phyloP scores from a whole-genome alignment of 768 basidiomycete genomes.

The Collybia sp. region DNA sequence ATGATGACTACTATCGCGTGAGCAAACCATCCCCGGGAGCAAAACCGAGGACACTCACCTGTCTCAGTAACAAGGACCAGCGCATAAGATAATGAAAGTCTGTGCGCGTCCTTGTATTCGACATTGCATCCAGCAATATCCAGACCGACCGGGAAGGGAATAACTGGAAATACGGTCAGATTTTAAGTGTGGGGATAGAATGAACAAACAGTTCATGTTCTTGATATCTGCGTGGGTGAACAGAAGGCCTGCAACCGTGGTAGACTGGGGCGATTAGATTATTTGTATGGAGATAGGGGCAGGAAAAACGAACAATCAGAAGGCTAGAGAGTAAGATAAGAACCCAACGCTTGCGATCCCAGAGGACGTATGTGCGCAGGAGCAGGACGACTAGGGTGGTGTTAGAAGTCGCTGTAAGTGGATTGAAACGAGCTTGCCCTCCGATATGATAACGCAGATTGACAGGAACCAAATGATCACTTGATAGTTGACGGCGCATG shows the following conservation, averaged over 20 bases:
- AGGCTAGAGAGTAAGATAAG: background rate
- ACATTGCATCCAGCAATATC: background rate
- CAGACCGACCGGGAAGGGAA: background rate
- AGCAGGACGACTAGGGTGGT: conserved; percentile 3
- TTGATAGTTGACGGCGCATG: background rate
- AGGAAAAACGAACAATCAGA: conserved; percentile 1
- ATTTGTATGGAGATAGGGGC: background rate
- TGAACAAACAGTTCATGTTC: background rate
- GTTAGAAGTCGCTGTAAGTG: background rate
- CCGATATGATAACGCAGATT: background rate
- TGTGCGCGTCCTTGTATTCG: background rate
- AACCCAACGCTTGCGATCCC: conserved; percentile 5
- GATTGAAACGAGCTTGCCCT: background rate
- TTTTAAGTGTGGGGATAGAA: background rate
- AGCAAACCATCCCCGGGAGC: background rate
- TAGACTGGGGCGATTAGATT: background rate
- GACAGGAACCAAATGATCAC: background rate
- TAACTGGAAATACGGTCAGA: background rate
- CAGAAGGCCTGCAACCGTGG: background rate
- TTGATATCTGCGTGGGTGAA: background rate
- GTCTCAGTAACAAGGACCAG: conserved; percentile 1
- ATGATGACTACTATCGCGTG: background rate
- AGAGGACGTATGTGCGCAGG: conserved; percentile 5
- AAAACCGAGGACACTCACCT: background rate
- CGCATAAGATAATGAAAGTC: background rate